These are phyloP conservation scores for Vitis labrusca DNA, from an alignment of 164 flowering plant genomes.

Conservation along the genomic window DNA sequence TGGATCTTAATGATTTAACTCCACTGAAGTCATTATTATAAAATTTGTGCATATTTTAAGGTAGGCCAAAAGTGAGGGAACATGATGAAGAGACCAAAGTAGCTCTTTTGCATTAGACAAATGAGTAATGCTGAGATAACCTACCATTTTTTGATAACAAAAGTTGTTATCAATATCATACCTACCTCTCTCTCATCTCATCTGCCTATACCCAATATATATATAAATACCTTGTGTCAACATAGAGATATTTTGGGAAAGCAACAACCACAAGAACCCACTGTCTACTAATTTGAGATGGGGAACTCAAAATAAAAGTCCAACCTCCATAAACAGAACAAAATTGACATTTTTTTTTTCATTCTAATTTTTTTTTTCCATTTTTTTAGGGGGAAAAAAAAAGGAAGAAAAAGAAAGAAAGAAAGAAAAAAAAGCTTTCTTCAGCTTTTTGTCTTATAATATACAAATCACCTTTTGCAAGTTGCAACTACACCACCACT, in stretches of 20 bases:
- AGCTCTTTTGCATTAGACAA: background rate
- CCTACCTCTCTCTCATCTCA: too few species aligned
- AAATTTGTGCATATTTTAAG: background rate
- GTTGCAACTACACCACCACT: conserved; percentile 29
- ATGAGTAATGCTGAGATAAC: background rate
- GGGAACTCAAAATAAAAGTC: too few species aligned
- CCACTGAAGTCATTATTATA: too few species aligned
- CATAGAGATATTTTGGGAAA: conserved; percentile 24
- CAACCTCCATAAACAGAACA: too few species aligned
- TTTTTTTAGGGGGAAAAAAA: background rate
- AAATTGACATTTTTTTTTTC: too few species aligned
- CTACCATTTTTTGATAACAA: background rate
- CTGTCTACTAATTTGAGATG: background rate
- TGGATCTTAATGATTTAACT: too few species aligned
- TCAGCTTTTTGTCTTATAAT: conserved; percentile 23
- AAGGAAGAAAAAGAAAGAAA: too few species aligned
- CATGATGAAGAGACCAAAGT: background rate
- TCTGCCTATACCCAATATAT: too few species aligned
- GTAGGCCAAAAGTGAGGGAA: background rate
- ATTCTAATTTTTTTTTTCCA: background rate
- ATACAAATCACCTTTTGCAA: conserved; percentile 36
- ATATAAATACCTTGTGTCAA: background rate
- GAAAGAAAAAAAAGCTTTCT: conserved; percentile 11
- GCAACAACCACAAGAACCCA: conserved; percentile 4
- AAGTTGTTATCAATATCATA: background rate